Conservation (phyloP, 1,284 basidiomycete species). For the Neonothopanus nambi region DNA sequence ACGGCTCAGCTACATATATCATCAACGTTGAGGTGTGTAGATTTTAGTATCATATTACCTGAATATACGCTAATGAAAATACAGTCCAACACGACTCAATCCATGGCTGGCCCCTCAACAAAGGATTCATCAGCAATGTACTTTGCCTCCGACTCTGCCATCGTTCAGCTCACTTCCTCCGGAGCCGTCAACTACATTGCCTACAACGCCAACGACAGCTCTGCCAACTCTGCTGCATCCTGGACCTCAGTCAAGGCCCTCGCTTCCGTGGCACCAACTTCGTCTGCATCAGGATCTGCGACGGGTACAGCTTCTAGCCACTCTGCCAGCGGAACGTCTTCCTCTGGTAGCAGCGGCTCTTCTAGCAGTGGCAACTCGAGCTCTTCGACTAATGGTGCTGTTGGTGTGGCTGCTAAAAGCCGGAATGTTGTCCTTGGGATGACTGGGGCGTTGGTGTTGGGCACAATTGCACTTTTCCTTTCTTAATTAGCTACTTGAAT, state of each 20-base stretch:
- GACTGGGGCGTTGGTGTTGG: constrained; percentile 14
- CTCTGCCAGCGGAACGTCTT: constrained; percentile 12
- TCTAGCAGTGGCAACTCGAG: constrained; percentile 4
- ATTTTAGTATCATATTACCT: too few species aligned
- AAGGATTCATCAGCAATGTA: constrained; percentile 73
- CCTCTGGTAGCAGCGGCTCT: constrained; percentile 18
- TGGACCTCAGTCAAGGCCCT: constrained; percentile 48
- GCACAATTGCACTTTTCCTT: constrained; percentile 7
- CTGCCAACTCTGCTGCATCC: constrained; percentile 45
- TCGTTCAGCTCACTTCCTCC: constrained; percentile 75
- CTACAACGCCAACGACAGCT: constrained; percentile 50
- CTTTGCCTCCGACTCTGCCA: constrained; percentile 66
- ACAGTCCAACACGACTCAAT: constrained; percentile 75
- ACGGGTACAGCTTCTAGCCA: constrained; percentile 8
- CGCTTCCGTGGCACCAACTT: constrained; percentile 30
- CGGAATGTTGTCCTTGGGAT: constrained; percentile 9
- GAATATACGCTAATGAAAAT: not conserved
- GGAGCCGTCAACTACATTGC: constrained; percentile 72
- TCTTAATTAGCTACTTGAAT: too few species aligned
- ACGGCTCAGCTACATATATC: constrained; percentile 77
- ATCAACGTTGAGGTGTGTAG: constrained; percentile 66
- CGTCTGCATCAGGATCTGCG: constrained; percentile 18
- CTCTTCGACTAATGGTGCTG: constrained; percentile 3
- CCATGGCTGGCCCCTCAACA: constrained; percentile 64
- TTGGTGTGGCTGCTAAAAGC: not conserved